Conservation (phyloP, 768 basidiomycete genomes). For the Collybia mongolica region DNA sequence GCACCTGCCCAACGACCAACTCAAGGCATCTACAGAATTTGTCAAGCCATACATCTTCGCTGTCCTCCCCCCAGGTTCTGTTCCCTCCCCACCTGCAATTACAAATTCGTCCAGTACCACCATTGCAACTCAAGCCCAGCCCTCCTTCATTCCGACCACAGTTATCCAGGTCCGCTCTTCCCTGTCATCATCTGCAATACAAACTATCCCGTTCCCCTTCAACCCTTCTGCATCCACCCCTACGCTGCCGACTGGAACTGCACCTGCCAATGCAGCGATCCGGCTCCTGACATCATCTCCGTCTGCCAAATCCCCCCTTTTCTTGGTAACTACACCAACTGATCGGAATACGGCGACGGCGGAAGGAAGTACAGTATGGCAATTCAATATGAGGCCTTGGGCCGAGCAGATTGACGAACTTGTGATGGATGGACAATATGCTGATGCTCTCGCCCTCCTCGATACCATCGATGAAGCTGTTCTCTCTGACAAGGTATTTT, state of each 20-base stretch:
- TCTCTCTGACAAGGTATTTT: conserved; percentile 64
- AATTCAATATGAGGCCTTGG: conserved; percentile 70
- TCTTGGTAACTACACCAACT: conserved; percentile 68
- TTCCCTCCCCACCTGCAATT: conserved; percentile 26
- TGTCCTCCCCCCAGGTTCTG: conserved; percentile 67
- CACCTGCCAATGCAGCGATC: conserved; percentile 43
- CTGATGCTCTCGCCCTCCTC: conserved; percentile 78
- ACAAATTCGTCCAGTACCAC: conserved; percentile 20
- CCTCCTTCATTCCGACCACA: conserved; percentile 49
- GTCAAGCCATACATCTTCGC: conserved; percentile 79
- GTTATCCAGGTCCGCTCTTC: conserved; percentile 73
- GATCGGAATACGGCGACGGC: conserved; percentile 63
- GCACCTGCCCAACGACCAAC: background rate
- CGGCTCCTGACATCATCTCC: conserved; percentile 65
- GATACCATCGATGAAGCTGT: conserved; percentile 61
- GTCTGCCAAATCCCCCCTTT: conserved; percentile 52
- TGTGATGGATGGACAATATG: conserved; percentile 62
- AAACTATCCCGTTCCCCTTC: conserved; percentile 69
- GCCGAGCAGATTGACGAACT: conserved; percentile 84
- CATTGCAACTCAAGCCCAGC: conserved; percentile 21
- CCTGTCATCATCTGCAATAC: conserved; percentile 57
- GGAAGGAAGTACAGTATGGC: conserved; percentile 83
- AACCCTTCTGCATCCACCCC: conserved; percentile 24
- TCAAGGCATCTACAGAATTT: conserved; percentile 44
- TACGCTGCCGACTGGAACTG: conserved; percentile 23